Evolutionary conservation across 176 grass and related monocot genomes (phyloP), one percentile per base, ranked within the genome.

Genomic region (Ampelocalamus luodianensis): DNA sequence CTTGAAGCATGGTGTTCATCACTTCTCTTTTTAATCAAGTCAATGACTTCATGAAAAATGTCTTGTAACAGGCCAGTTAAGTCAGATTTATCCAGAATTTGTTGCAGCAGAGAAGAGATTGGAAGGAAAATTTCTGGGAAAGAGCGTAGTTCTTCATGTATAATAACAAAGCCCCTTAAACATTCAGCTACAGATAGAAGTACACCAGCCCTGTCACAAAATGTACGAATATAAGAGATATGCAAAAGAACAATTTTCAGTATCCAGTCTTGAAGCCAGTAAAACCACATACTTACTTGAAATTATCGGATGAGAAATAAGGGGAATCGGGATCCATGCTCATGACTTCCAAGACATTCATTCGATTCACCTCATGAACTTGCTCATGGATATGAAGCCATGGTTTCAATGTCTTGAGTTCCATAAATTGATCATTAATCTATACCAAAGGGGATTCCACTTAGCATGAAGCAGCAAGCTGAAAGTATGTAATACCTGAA

Each of bases 81-180:
- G 39, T 89, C 36, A 18, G 80, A 58, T 48, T 87, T 92, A 39
- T 98, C 87, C 32, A 93, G 58, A 81, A 92, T 71, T 90, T 89
- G 78, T 77, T 83, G 71, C 83, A 95, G 64, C 65, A 95, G 60
- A 59, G 76, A 78, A 40, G 87, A 89, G 79, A 98, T 79, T 62
- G 89, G 93, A 72, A 92, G 81, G 83, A 98, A 95, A 67, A 93
- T 98, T 91, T 95, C 93, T 66, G 93, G 87, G 51, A 98, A 95
- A 18, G 96, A 91, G 50, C 72, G 65, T 23, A 95, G 81, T 58
- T 79, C 91, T 90, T 93, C 91, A 76, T 95, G 92, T 77, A 93
- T 84, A 72, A 88, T 92, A 48, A 91, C 85, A 89, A 93, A 95
- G 48, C 93, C 93, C 84, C 85, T 92, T 56, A 98, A 74, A 85